Evolutionary conservation across 495 filamentous ascomycete genomes (phyloP), one percentile per base, ranked within the genome.

Genomic region (Geopyxis carbonaria): DNA sequence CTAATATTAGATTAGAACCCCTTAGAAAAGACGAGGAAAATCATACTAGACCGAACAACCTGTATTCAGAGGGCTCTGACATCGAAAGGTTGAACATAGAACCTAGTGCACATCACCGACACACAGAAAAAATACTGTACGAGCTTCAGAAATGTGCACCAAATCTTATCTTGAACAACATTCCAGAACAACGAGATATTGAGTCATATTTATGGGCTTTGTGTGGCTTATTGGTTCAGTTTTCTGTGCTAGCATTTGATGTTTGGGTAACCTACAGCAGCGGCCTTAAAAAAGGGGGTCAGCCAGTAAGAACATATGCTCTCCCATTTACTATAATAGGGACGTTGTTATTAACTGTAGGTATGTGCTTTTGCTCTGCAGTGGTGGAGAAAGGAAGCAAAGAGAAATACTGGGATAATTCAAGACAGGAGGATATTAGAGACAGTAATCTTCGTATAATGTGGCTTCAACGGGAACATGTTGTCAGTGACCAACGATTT

Each of bases 361-460:
- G 47, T 1, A 50, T 53, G 47, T 11, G 38, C 5, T 28, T 46
- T 22, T 53, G 49, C 22, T 36, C 43, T n/a, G 42, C 21, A 15
- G 20, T 46, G 7, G 36, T 53, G 0, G 47, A 50, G 34, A 33
- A 31, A 7, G 31, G 43, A 11, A 50, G 43, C 0, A 30, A 30
- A 30, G 27, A 30, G 5, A 30, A 30, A 5, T n/a, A 11, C 5
- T 30, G 27, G 27, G 27, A n/a, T 30, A n/a, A n/a, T n/a, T n/a
- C n/a, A n/a, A 30, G 27, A 30, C 11, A 30, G 27, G 11, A 11
- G 11, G 27, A 30, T 2, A 2, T 15, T 2, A 15, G 27, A 30
- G 15, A 11, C 15, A 30, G 15, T 30, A n/a, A n/a, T n/a, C 11
- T 30, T 30, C 30, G 29, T 21, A 18, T 47, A 5, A 2, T 47